Evolutionary conservation across 2,329 filamentous ascomycete genomes (phyloP).

Genomic region (Pseudogymnoascus sp.): DNA sequence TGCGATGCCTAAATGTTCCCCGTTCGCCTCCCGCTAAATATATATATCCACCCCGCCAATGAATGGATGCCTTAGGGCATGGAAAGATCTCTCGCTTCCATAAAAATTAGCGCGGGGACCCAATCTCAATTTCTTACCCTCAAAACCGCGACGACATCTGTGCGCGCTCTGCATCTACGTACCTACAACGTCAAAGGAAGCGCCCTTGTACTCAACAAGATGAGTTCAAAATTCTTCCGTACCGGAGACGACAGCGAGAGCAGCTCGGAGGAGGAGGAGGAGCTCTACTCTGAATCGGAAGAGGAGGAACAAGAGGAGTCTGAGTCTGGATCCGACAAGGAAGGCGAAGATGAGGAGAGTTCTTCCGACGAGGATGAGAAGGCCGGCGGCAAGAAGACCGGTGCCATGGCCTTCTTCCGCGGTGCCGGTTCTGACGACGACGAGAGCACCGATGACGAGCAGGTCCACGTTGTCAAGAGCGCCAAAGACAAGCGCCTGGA

Average conservation of each 20-base stretch:
- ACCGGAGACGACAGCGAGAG: conserved; percentile 64
- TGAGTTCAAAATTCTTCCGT: conserved; percentile 11
- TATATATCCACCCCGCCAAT: conserved; percentile 3
- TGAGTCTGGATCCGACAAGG: conserved; percentile 38
- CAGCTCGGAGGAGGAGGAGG: conserved; percentile 89
- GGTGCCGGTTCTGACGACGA: conserved; percentile 65
- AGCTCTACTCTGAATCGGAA: conserved; percentile 78
- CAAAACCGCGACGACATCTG: conserved; percentile 9
- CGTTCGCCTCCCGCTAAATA: conserved; percentile 4
- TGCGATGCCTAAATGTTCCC: not conserved
- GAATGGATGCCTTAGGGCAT: conserved; percentile 11
- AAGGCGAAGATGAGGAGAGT: conserved; percentile 46
- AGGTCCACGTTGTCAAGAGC: conserved; percentile 82
- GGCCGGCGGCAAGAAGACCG: conserved; percentile 56
- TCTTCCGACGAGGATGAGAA: conserved; percentile 55
- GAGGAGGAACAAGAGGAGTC: conserved; percentile 45
- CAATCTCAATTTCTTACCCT: conserved; percentile 9
- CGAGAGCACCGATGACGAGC: conserved; percentile 77
- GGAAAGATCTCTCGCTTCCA: conserved; percentile 10
- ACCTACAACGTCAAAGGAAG: conserved; percentile 10
- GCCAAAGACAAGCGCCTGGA: conserved; percentile 96
- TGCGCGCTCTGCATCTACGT: conserved; percentile 9
- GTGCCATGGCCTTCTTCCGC: conserved; percentile 77
- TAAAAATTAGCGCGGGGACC: conserved; percentile 11
- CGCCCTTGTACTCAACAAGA: conserved; percentile 10